A percentile compares a stretch with the other conserved stretches of the same genome.
These are phyloP conservation scores for Cylindrotheca fusiformis DNA, from an alignment of 108 stramenopile species.

Conservation along the genomic window DNA sequence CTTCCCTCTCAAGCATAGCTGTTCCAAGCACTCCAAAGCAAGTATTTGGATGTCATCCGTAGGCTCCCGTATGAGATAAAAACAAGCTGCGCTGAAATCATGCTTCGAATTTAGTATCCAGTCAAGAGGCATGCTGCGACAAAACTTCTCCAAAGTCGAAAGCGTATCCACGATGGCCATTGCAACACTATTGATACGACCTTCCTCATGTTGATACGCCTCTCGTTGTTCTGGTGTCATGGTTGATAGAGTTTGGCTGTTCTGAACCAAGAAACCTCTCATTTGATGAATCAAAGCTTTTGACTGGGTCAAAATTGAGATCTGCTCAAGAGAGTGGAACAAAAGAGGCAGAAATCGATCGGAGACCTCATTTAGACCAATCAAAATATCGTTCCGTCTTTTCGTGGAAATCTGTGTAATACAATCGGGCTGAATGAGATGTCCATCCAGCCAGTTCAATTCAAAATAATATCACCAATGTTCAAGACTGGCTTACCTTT, in stretches of 20 bases:
- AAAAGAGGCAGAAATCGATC: constrained; percentile 61
- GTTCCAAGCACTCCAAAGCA: constrained; percentile 69
- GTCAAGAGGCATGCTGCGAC: constrained; percentile 80
- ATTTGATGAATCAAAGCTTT: constrained; percentile 59
- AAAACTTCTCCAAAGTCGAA: constrained; percentile 66
- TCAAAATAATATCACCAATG: too few relatives aligned
- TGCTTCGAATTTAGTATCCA: constrained; percentile 58
- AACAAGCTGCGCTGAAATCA: constrained; percentile 69
- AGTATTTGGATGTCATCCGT: constrained; percentile 58
- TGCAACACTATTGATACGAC: constrained; percentile 32
- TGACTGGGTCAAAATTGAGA: constrained; percentile 45
- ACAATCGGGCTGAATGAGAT: background rate
- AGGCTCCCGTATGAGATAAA: constrained; percentile 76
- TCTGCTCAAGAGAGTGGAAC: constrained; percentile 69
- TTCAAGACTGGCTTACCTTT: constrained; percentile 44
- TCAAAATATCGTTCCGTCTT: constrained; percentile 82
- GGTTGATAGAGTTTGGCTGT: constrained; percentile 48
- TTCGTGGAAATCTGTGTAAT: constrained; percentile 73
- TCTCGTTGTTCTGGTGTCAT: constrained; percentile 69
- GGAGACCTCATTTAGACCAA: constrained; percentile 84
- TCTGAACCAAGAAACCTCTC: constrained; percentile 59
- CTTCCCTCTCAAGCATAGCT: constrained; percentile 66
- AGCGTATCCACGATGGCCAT: constrained; percentile 64
- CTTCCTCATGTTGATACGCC: constrained; percentile 55
- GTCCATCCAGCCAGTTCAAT: constrained; percentile 3